Base-by-base conservation (phyloP, 805 yeast genomes). In the Lachancea mirantina region DNA sequence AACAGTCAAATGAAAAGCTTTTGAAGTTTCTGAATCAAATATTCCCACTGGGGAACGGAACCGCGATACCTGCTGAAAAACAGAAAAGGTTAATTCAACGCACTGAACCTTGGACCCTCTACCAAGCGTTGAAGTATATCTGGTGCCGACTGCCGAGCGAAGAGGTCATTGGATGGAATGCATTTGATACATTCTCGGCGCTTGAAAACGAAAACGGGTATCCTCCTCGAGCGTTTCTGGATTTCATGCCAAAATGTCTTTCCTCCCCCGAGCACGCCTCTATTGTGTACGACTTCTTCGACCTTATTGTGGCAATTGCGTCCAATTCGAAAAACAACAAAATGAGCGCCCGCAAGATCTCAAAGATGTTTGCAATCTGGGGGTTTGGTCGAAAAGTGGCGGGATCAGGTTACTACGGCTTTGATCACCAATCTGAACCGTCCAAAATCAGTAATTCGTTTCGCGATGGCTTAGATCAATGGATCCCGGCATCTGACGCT, bases 231-330 rank as follows among this genome's bases (percentile, higher is more conserved):
- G 84, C 95, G 0, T 87, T 87, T 50, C 59, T 83, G 26, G 78
- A 78, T 31, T 72, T 81, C 36, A 82, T 87, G 84, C 95, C 95
- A 2, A 76, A 76, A 40, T 82, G 94, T 56, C 64, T 84, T 14
- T 71, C 80, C 2, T 78, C 92, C 0, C 84, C 92, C 2, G 79
- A 89, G 4, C 95, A 85, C 59, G 94, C 95, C 0, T 78, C 92
- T 2, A 84, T 88, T 4, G 89, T 84, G 4, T 84, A 83, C 54
- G 94, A 84, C 52, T 88, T 85, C 48, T 71, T 85, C 46, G 95
- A 87, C 50, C 66, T 87, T 21, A 60, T 88, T 26, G 82, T 84
- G 8, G 70, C 85, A 8, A 59, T 87, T 25, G 77, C 94, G 0
- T 75, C 94, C 7, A 82, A 84, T 57, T 76, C 94, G 3, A 80